phyloP scores from a whole-genome alignment of 2,329 filamentous ascomycete genomes.

The Fusarium agapanthi region DNA sequence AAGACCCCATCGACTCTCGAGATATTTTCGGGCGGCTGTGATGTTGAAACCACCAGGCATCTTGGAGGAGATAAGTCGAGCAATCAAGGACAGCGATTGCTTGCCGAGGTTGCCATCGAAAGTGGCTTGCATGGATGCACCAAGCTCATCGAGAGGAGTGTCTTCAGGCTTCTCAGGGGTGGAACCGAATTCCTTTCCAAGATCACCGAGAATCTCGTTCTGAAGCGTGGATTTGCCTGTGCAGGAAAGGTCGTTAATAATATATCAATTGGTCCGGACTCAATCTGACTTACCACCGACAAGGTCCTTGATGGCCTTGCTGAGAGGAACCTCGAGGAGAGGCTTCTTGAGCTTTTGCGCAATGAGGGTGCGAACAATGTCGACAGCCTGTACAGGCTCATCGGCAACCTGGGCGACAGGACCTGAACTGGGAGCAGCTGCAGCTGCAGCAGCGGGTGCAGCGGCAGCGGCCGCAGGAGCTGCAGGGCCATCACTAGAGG shows the following conservation, averaged over 20 bases:
- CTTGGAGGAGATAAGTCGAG: slow-evolving; percentile 95
- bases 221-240: slow-evolving; percentile 97
- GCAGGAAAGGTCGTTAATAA: slow-evolving; percentile 18
- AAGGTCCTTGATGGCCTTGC: slow-evolving; percentile 97
- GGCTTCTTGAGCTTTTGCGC: slow-evolving; percentile 99
- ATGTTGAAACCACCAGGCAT: slow-evolving; percentile 99
- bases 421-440: slow-evolving; percentile 75
- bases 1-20: slow-evolving; percentile 93
- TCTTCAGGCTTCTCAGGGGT: slow-evolving; percentile 99
- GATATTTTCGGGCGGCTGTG: slow-evolving; percentile 91
- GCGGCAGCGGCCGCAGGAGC: slow-evolving; percentile 64
- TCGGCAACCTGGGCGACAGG: slow-evolving; percentile 89
- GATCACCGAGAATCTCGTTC: slow-evolving; percentile 96
- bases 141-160: slow-evolving; percentile 92
- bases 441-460: slow-evolving; percentile 63
- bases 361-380: slow-evolving; percentile 88
- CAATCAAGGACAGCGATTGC: slow-evolving; percentile 91
- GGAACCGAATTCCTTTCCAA: slow-evolving; percentile 98
- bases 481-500: slow-evolving; percentile 58
- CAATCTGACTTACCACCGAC: slow-evolving; percentile 81
- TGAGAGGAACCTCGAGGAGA: slow-evolving; percentile 85
- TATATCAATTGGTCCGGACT: background rate
- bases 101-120: slow-evolving; percentile 99
- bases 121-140: slow-evolving; percentile 95
- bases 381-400: slow-evolving; percentile 85